These are phyloP conservation scores for Leptographium flavum DNA, from an alignment of 2,329 filamentous ascomycete species.

Conservation along the genomic window DNA sequence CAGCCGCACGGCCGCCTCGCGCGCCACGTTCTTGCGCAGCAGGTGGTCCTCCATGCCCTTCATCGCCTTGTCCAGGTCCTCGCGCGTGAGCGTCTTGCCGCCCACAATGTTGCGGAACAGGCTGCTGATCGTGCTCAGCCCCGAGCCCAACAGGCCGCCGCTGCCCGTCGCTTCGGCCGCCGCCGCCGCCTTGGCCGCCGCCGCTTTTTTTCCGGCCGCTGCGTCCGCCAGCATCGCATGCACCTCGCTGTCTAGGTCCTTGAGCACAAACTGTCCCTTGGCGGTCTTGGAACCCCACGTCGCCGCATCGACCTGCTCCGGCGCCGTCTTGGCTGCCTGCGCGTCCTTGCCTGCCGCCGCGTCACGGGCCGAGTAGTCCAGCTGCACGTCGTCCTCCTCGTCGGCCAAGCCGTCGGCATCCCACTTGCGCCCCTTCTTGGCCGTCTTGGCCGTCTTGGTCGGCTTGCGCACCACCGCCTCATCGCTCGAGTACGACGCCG, in stretches of 20 bases:
- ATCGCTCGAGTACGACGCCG: constrained; percentile 61
- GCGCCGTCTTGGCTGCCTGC: constrained; percentile 32
- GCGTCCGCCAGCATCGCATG: constrained; percentile 70
- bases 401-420: constrained; percentile 77
- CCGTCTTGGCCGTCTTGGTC: constrained; percentile 32
- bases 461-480: constrained; percentile 46
- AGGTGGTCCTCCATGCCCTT: constrained; percentile 94
- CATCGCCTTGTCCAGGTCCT: constrained; percentile 81
- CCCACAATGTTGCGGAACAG: constrained; percentile 92
- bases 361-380: constrained; percentile 75
- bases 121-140: constrained; percentile 70
- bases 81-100: constrained; percentile 79
- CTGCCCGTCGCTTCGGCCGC: constrained; percentile 5
- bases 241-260: constrained; percentile 86
- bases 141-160: constrained; percentile 59
- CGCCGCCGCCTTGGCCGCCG: constrained; percentile 12
- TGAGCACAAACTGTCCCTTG: constrained; percentile 87
- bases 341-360: constrained; percentile 19
- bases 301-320: constrained; percentile 63
- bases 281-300: constrained; percentile 81
- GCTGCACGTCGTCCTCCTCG: constrained; percentile 65
- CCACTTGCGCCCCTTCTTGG: constrained; percentile 86
- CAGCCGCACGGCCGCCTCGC: constrained; percentile 80
- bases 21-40: constrained; percentile 88
- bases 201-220: constrained; percentile 29